phyloP scores from a whole-genome alignment of 1,284 basidiomycete genomes.

The Pyrrhoderma noxium region DNA sequence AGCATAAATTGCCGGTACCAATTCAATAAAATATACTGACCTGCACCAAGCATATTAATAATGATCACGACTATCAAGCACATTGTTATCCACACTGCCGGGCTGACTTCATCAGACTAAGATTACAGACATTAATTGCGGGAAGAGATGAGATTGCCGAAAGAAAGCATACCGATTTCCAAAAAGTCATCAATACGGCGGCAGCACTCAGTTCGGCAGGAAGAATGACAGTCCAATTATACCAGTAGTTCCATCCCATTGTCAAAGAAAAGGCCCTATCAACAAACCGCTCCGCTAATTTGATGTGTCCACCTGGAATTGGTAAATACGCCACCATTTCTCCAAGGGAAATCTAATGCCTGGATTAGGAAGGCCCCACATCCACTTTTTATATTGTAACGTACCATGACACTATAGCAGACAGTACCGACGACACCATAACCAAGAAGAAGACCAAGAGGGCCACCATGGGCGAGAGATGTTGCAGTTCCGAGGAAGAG shows the following conservation, averaged over 20 bases:
- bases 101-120: slow-evolving; percentile 39
- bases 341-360: slow-evolving; percentile 38
- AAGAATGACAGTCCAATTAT: slow-evolving; percentile 64
- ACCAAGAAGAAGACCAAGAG: slow-evolving; percentile 55
- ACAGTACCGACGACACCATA: slow-evolving; percentile 55
- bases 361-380: slow-evolving; percentile 21
- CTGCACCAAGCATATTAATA: slow-evolving; percentile 76
- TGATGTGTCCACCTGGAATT: slow-evolving; percentile 73
- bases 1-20: background rate
- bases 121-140: background rate
- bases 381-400: slow-evolving; percentile 4
- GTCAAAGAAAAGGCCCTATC: slow-evolving; percentile 76
- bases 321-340: slow-evolving; percentile 67
- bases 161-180: slow-evolving; percentile 32
- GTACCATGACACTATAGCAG: slow-evolving; percentile 53
- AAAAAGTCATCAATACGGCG: slow-evolving; percentile 72
- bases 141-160: background rate
- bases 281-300: slow-evolving; percentile 72
- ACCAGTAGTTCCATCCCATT: slow-evolving; percentile 82
- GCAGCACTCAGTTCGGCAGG: slow-evolving; percentile 76
- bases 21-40: slow-evolving; percentile 27
- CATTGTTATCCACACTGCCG: slow-evolving; percentile 71
- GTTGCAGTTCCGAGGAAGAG: slow-evolving; percentile 60
- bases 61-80: slow-evolving; percentile 62
- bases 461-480: slow-evolving; percentile 50